Percentiles rank a stretch among this genome's conserved stretches.
Conservation (phyloP, 176 grass and related monocot species). For the Pontederia crassipes region DNA sequence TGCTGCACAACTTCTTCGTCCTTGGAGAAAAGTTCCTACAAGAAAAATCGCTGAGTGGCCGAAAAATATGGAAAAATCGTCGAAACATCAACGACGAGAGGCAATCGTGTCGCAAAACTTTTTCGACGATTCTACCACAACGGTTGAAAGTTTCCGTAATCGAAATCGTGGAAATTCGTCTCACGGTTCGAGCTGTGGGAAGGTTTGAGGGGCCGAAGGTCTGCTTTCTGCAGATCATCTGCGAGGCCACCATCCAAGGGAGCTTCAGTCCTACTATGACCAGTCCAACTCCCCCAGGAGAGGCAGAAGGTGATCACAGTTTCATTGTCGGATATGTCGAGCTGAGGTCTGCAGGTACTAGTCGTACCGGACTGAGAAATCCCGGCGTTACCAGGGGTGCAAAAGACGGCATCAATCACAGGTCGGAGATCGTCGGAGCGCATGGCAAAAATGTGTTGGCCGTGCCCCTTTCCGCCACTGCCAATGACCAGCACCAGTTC, state of each 20-base stretch:
- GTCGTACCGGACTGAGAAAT: constrained; percentile 58
- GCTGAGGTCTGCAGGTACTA: constrained; percentile 35
- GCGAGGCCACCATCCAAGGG: constrained; percentile 64
- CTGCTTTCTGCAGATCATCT: constrained; percentile 49
- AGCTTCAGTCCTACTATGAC: constrained; percentile 79
- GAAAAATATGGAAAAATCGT: too few species aligned
- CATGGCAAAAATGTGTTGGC: constrained; percentile 49
- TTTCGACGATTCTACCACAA: too few species aligned
- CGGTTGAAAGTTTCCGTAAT: too few species aligned
- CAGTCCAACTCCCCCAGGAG: constrained; percentile 42
- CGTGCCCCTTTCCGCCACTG: constrained; percentile 75
- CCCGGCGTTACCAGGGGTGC: constrained; percentile 65
- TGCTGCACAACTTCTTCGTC: constrained; percentile 81
- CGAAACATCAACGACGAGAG: too few species aligned
- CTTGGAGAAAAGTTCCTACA: constrained; percentile 24
- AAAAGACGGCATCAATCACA: constrained; percentile 52
- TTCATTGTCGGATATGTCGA: constrained; percentile 41
- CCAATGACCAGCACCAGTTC: constrained; percentile 57
- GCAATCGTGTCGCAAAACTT: too few species aligned
- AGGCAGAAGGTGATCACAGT: constrained; percentile 49
- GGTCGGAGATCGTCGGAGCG: constrained; percentile 51
- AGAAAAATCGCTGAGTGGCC: constrained; percentile 63
- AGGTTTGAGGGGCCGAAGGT: constrained; percentile 61
- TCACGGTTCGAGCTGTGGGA: too few species aligned
- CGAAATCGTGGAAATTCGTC: too few species aligned